Evolutionary conservation across 73 alveolate species (phyloP), one percentile per base, ranked within the genome.

Genomic region (Paramecium octaurelia): DNA sequence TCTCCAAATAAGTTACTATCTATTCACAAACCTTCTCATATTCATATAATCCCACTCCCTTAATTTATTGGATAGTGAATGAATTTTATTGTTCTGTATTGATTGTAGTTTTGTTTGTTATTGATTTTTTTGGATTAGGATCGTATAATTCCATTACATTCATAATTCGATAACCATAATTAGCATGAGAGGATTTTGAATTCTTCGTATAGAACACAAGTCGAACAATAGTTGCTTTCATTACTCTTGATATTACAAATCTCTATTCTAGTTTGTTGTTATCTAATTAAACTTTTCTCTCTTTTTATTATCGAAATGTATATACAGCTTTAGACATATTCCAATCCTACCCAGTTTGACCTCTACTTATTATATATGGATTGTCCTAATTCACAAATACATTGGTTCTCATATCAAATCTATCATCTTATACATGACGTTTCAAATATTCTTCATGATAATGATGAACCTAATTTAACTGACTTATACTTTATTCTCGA

Each of bases 11-110:
- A 4, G 46, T 21, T 3, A 95, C 94, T 7, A 96, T 35, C 59
- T 93, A 86, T 27, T 92, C 93, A 10, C 97, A 96, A 24, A 70
- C 84, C 20, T 57, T 58, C 58, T 96, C 97, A 80, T 92, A 94
- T 57, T 69, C 94, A 59, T 89, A 58, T 71, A 89, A 89, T 36
- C 94, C 94, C 3, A 46, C 88, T 71, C 94, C 94, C 20, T 71
- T 89, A 3, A 89, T 88, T 21, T 44, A 46, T 73, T 89, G 46
- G 23, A 89, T 83, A 34, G 86, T 83, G 73, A 89, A 89, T 21
- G 92, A 70, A 14, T 71, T 71, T 71, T 70, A 31, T 43, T 89
- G 36, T 54, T 89, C 94, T 44, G 86, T 48, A 71, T 89, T 89
- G 12, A 89, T 40, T n/a, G 89, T 59, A 71, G 94, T 48, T 27